Evolutionary conservation across 768 basidiomycete genomes (phyloP), one percentile per base, ranked within the genome.

Genomic region (Suillus subluteus): DNA sequence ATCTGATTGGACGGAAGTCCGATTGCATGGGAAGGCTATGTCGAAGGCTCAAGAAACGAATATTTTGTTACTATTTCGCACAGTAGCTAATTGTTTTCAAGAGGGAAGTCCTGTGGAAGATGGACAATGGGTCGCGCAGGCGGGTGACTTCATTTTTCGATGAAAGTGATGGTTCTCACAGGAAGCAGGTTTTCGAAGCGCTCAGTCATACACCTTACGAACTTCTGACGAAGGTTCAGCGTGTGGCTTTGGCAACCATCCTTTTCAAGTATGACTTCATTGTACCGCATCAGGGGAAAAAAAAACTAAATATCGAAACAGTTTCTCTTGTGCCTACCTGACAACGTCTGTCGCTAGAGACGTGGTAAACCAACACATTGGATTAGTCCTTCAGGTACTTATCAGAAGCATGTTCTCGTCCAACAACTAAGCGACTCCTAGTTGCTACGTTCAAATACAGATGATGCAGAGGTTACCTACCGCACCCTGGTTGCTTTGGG

Each of bases 11-110:
- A 74, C 67, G 48, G 67, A 70, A 46, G 67, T 74, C 62, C 69
- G 81, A 38, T 81, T 86, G 1, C 88, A 88, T 85, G 72, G 80
- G 37, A 74, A 77, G n/a, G 82, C 89, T 0, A 75, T 91, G 43
- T 76, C 82, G 4, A 98, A 95, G 78, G 76, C 87, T 8, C 82
- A 89, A 65, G 96, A 98, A 75, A 97, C 91, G 21, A 98, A 98
- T 73, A 83, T 90, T 1, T 81, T 97, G 67, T 83, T 99, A 32
- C 82, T 91, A 2, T 80, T 98, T 59, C 86, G 96, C 41, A 90
- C 88, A 0, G 71, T 98, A 43, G 88, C 92, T 35, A 99, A 99
- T 76, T 79, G 84, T 41, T 89, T 96, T 73, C 86, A 89, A 70
- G 89, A 89, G 4, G 83, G 81, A 21, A 75, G 80, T 8, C 73